Base-by-base conservation (phyloP, 208 protist species). In the Strigomonas oncopelti region DNA sequence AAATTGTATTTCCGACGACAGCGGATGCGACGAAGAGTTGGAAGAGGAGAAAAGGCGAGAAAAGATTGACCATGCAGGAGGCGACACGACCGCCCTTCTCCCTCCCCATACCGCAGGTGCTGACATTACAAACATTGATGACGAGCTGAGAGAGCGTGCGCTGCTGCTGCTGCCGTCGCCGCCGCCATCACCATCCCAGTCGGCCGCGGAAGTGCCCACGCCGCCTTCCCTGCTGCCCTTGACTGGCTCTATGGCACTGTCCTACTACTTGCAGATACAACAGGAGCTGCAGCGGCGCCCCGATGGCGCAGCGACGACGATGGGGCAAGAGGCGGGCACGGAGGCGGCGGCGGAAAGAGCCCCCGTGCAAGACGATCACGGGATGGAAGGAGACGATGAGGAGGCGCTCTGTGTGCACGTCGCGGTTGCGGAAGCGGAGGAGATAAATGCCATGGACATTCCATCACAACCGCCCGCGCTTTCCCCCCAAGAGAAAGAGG, bases 211-310 rank as follows among this genome's bases (percentile, higher is more conserved):
- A 9, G 34, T 14, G 34, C 7, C 34, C 7, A 4, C 11, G 34
- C 34, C 4, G 4, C 34, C 34, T 4, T 11, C 34, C 7, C 34
- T 5, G 45, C 32, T 2, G 42, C 48, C 20, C 32, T 58, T 67
- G 28, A 67, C 62, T 1, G 64, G 64, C 34, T 24, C 58, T 1
- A 53, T 45, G 8, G 64, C 64, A 7, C 31, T 69, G 3, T 69
- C 31, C 55, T n/a, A 60, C 14, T 69, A 69, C 64, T 22, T 69
- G 64, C 16, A 61, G 7, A 52, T 9, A 4, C n/a, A 38, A 9
- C 14, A 31, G 56, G 28, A 3, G 56, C 56, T 42, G 24, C 16
- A 5, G 28, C 29, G 16, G 28, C n/a, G n/a, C n/a, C 22, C 16
- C 5, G 56, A 61, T 3, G 8, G 7, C 24, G 56, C n/a, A 8